Percentiles rank a stretch among this genome's conserved stretches.
Evolutionary conservation across 2,329 filamentous ascomycete genomes (phyloP).

Genomic region (Biscogniauxia marginata): DNA sequence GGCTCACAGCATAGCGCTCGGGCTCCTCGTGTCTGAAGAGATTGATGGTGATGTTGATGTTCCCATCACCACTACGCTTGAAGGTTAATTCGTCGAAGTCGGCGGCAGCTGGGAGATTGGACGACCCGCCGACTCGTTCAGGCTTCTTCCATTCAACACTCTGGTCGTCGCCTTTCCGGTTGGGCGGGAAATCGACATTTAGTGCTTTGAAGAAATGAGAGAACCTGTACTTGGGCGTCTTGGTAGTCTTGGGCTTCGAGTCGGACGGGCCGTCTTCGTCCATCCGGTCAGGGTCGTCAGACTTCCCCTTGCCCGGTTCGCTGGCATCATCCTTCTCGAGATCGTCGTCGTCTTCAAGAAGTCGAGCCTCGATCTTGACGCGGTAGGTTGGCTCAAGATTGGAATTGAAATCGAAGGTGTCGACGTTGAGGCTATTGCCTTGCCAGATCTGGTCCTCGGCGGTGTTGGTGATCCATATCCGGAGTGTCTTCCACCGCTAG

Average conservation of each 20-base stretch:
- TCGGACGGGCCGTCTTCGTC: constrained; percentile 52
- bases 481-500: constrained; percentile 76
- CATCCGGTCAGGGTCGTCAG: constrained; percentile 52
- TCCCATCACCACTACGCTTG: constrained; percentile 88
- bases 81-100: constrained; percentile 93
- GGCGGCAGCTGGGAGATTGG: constrained; percentile 60
- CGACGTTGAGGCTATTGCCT: constrained; percentile 62
- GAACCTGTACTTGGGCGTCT: constrained; percentile 52
- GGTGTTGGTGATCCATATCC: constrained; percentile 94
- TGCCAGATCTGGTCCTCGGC: constrained; percentile 96
- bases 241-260: constrained; percentile 37
- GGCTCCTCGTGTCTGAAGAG: constrained; percentile 80
- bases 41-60: constrained; percentile 86
- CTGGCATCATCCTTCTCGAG: constrained; percentile 48
- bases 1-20: constrained; percentile 78
- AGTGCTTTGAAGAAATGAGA: constrained; percentile 84
- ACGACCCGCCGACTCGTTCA: constrained; percentile 49
- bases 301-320: constrained; percentile 45
- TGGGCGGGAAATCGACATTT: constrained; percentile 69
- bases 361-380: constrained; percentile 86
- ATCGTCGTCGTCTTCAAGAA: constrained; percentile 68
- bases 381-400: constrained; percentile 77
- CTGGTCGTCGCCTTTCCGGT: constrained; percentile 55
- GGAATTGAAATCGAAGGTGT: constrained; percentile 79
- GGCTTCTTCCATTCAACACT: constrained; percentile 87